phyloP scores from a whole-genome alignment of 2,329 filamentous ascomycete species.

The Aspergillus brunneoviolaceus region DNA sequence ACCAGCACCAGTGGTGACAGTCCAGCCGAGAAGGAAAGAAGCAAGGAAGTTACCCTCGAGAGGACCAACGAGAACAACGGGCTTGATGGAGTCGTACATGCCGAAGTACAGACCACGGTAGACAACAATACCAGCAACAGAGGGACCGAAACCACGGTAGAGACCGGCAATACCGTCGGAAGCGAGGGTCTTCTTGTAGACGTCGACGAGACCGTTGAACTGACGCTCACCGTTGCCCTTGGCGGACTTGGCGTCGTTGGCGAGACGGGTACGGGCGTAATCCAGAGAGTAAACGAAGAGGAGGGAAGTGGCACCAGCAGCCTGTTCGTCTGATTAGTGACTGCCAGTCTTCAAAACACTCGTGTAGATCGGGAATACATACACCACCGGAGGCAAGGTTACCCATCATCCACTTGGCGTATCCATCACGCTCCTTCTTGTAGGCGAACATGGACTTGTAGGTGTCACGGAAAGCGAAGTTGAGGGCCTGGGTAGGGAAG shows the following conservation, averaged over 20 bases:
- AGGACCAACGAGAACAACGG: slow-evolving; percentile 84
- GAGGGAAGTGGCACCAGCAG: slow-evolving; percentile 98
- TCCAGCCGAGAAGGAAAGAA: slow-evolving; percentile 98
- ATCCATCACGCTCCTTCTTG: slow-evolving; percentile 99
- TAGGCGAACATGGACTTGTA: slow-evolving; percentile 99
- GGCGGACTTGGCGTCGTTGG: slow-evolving; percentile 99
- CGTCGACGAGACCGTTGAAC: slow-evolving; percentile 99
- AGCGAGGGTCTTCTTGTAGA: slow-evolving; percentile 99
- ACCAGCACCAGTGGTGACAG: slow-evolving; percentile 99
- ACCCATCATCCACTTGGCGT: slow-evolving; percentile 98
- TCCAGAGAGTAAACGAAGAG: slow-evolving; percentile 99
- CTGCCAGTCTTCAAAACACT: slow-evolving; percentile 12
- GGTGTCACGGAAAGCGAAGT: slow-evolving; percentile 99
- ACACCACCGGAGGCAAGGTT: slow-evolving; percentile 99
- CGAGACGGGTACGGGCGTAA: slow-evolving; percentile 99
- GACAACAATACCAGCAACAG: slow-evolving; percentile 97
- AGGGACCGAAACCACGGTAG: slow-evolving; percentile 99
- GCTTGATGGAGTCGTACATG: slow-evolving; percentile 99
- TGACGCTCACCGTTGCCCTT: slow-evolving; percentile 94
- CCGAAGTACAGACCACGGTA: slow-evolving; percentile 99
- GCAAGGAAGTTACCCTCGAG: slow-evolving; percentile 99
- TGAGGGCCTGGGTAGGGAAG: slow-evolving; percentile 99
- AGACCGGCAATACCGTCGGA: slow-evolving; percentile 99
- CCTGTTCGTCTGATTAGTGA: slow-evolving; percentile 47
- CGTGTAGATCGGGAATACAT: slow-evolving; percentile 48